A percentile compares a stretch with the other conserved stretches of the same genome.
Conservation (phyloP, 495 filamentous ascomycete genomes). For the Lasiosphaeria miniovina region DNA sequence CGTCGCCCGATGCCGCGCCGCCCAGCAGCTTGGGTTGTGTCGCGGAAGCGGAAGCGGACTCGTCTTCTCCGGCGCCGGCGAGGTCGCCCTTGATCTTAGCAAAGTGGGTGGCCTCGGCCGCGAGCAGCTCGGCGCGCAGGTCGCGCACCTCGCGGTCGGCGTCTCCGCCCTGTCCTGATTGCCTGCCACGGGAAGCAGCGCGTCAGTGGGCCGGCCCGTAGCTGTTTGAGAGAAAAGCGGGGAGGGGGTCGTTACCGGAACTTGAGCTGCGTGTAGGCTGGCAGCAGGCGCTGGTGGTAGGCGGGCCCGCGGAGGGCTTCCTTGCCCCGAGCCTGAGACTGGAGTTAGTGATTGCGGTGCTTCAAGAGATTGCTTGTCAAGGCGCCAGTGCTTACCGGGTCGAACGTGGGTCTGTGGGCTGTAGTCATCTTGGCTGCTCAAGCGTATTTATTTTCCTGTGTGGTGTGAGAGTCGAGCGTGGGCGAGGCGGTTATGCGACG, state of each 20-base stretch:
- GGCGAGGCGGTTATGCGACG: too few species aligned
- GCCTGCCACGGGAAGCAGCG: conserved; percentile 38
- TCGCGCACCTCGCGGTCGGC: conserved; percentile 72
- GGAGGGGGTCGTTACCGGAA: conserved; percentile 53
- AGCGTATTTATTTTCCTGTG: neutral
- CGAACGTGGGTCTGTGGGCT: conserved; percentile 89
- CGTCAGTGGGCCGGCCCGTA: neutral
- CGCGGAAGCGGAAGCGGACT: conserved; percentile 31
- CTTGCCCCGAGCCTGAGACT: conserved; percentile 77
- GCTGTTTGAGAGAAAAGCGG: neutral
- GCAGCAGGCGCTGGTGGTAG: conserved; percentile 93
- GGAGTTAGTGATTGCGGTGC: conserved; percentile 20
- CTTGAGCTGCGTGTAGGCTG: conserved; percentile 89
- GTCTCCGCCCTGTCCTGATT: conserved; percentile 86
- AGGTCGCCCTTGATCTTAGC: conserved; percentile 72
- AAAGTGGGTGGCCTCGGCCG: conserved; percentile 83
- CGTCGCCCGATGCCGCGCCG: conserved; percentile 31
- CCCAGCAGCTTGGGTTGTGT: conserved; percentile 67
- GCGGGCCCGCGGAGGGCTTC: conserved; percentile 90
- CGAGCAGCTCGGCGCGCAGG: conserved; percentile 83
- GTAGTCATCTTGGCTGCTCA: conserved; percentile 54
- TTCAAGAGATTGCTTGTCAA: neutral
- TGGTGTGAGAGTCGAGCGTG: too few species aligned
- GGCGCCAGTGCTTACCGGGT: conserved; percentile 59
- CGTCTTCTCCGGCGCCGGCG: conserved; percentile 28